Percentiles rank a stretch among this genome's conserved stretches.
Evolutionary conservation across 129 eudicot genomes (phyloP).

Genomic region (Dittrichia graveolens): DNA sequence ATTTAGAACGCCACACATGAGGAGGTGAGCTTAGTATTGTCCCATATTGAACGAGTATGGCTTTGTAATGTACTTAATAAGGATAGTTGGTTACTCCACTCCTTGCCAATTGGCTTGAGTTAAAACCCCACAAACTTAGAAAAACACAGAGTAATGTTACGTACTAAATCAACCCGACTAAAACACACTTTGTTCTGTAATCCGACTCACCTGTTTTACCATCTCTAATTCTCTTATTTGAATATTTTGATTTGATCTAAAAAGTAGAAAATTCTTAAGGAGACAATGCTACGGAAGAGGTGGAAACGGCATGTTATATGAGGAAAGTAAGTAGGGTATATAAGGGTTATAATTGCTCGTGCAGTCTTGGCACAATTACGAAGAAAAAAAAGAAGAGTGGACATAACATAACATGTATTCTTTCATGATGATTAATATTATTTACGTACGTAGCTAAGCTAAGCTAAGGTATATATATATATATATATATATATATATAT

Average conservation of each 20-base stretch:
- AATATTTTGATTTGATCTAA: too few species aligned
- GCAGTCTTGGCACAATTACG: conserved; percentile 29
- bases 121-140: too few species aligned
- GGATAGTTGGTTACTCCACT: too few species aligned
- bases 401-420: conserved; percentile 32
- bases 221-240: not conserved
- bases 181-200: not conserved
- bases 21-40: too few species aligned
- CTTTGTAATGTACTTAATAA: too few species aligned
- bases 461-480: conserved; percentile 33
- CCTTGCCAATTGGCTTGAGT: too few species aligned
- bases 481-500: too few species aligned
- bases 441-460: conserved; percentile 22
- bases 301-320: conserved; percentile 38
- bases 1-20: too few species aligned
- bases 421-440: conserved; percentile 20
- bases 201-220: not conserved
- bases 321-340: conserved; percentile 31
- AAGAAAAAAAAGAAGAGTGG: conserved; percentile 14
- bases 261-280: not conserved
- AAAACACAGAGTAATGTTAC: too few species aligned
- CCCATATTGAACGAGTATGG: too few species aligned
- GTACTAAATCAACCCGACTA: not conserved
- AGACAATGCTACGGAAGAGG: conserved; percentile 26
- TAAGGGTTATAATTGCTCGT: conserved; percentile 35